phyloP scores from a whole-genome alignment of 2,329 filamentous ascomycete species.

The Phyllosticta citriasiana region DNA sequence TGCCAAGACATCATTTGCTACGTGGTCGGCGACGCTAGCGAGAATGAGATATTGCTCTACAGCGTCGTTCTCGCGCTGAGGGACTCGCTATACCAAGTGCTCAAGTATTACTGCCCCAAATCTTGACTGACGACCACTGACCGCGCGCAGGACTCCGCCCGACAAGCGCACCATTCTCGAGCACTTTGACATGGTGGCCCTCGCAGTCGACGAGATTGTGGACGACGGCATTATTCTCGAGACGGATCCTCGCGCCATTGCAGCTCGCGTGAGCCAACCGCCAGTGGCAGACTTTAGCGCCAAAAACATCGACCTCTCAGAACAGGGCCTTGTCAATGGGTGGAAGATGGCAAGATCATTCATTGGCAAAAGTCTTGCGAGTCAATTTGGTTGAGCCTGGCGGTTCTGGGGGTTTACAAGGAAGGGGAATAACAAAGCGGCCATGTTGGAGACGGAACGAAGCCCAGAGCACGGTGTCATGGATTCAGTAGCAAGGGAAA shows the following conservation, averaged over 20 bases:
- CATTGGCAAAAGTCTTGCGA: conserved; percentile 69
- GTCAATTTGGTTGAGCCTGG: neutral
- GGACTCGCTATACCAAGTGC: conserved; percentile 79
- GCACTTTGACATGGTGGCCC: conserved; percentile 92
- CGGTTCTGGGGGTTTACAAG: neutral
- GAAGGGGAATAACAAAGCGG: neutral
- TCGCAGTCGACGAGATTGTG: conserved; percentile 77
- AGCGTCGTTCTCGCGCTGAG: conserved; percentile 86
- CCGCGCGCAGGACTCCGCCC: conserved; percentile 63
- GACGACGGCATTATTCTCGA: conserved; percentile 79
- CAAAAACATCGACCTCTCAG: conserved; percentile 88
- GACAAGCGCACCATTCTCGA: conserved; percentile 97
- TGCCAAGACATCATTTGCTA: conserved; percentile 97
- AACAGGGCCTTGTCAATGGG: conserved; percentile 88
- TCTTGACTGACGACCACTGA: neutral
- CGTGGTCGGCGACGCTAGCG: conserved; percentile 79
- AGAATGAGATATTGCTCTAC: conserved; percentile 96
- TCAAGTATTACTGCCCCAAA: conserved; percentile 57
- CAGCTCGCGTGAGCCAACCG: conserved; percentile 83
- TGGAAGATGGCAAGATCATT: conserved; percentile 69
- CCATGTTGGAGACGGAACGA: neutral
- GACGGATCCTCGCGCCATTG: conserved; percentile 89
- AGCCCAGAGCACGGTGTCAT: neutral
- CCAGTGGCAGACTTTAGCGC: conserved; percentile 80
- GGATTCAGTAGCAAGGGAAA: neutral